These are phyloP conservation scores for Vicia faba DNA, from an alignment of 306 rosid species.

Conservation along the genomic window DNA sequence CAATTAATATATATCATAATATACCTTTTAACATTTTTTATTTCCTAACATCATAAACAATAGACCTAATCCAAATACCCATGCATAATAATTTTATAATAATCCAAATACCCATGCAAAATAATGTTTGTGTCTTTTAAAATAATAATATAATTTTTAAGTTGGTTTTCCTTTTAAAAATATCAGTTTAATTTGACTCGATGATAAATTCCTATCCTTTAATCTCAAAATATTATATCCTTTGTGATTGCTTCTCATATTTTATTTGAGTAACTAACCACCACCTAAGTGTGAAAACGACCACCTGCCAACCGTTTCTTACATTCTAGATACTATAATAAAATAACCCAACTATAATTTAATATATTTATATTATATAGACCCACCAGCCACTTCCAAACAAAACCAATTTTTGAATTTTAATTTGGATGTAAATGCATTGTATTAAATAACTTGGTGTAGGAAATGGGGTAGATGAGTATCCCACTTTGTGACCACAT, in stretches of 20 bases:
- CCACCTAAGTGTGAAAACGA: slow-evolving; percentile 78
- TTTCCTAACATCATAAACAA: too few species aligned
- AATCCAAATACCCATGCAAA: too few species aligned
- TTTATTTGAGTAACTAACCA: slow-evolving; percentile 54
- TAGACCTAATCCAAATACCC: too few species aligned
- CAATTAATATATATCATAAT: too few species aligned
- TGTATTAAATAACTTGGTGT: not conserved
- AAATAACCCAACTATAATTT: slow-evolving; percentile 31
- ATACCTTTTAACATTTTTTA: too few species aligned
- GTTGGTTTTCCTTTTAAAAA: too few species aligned
- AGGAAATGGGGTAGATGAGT: slow-evolving; percentile 27
- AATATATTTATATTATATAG: slow-evolving; percentile 44
- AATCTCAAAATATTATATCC: not conserved
- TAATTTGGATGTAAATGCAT: slow-evolving; percentile 20
- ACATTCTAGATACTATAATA: slow-evolving; percentile 35
- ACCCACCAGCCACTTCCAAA: slow-evolving; percentile 68
- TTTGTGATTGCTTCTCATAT: slow-evolving; percentile 46
- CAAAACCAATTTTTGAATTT: slow-evolving; percentile 54
- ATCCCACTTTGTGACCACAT: slow-evolving; percentile 43
- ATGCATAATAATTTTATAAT: too few species aligned
- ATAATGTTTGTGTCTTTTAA: too few species aligned
- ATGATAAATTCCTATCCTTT: too few species aligned
- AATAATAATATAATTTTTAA: too few species aligned
- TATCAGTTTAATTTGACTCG: too few species aligned
- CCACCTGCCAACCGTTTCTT: slow-evolving; percentile 70